These are phyloP conservation scores for Microbotryum saponariae DNA, from an alignment of 1,284 basidiomycete genomes.

Conservation along the genomic window DNA sequence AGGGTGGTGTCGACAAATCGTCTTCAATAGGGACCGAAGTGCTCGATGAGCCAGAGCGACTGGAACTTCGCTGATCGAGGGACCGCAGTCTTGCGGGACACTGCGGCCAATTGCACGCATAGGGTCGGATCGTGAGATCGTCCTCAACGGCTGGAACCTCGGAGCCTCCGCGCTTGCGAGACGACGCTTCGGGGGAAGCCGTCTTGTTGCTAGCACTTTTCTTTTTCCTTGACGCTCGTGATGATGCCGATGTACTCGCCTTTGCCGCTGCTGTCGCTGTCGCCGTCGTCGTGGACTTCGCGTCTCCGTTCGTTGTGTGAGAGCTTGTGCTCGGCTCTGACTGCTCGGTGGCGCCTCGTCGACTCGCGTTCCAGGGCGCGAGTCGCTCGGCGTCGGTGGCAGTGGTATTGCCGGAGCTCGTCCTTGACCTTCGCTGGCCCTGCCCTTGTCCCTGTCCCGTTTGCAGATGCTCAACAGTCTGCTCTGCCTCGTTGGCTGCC, in stretches of 20 bases:
- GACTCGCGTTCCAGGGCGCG: no score
- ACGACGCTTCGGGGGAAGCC: no score
- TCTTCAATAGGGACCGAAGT: no score
- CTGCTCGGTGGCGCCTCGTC: no score
- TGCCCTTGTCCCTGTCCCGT: no score
- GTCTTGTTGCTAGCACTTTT: not conserved
- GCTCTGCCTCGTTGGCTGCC: not conserved
- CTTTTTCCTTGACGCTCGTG: not conserved
- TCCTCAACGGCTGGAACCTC: constrained; percentile 32
- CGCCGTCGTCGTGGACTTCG: not conserved
- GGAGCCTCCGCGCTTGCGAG: constrained; percentile 7
- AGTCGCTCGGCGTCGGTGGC: no score
- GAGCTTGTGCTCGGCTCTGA: no score
- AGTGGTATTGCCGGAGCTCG: no score
- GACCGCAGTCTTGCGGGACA: constrained; percentile 6
- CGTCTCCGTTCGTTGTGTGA: no score
- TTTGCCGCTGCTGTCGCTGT: not conserved
- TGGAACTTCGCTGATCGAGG: not conserved
- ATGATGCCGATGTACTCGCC: not conserved
- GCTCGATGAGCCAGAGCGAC: no score
- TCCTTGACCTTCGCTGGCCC: no score
- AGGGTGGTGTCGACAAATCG: no score
- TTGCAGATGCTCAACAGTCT: not conserved
- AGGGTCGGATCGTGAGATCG: constrained; percentile 27
- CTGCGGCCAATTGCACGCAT: constrained; percentile 23